Conservation (phyloP, 768 basidiomycete genomes). For the Naematelia aurantialba region DNA sequence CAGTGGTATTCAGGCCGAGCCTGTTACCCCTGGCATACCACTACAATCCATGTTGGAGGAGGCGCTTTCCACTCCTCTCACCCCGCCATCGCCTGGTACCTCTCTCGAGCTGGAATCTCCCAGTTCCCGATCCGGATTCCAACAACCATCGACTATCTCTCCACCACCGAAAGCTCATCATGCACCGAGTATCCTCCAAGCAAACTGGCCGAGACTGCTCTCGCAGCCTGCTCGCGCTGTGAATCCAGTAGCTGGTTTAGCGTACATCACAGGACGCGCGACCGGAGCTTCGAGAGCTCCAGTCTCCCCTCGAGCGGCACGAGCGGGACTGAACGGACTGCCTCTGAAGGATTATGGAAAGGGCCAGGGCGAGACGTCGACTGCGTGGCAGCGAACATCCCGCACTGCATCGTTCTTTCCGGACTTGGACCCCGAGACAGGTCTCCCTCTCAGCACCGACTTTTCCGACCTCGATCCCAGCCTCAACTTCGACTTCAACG, state of each 20-base stretch:
- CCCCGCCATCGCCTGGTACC: too few species aligned
- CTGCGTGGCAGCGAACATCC: conserved; percentile 18
- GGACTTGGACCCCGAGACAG: conserved; percentile 40
- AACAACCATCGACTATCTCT: conserved; percentile 20
- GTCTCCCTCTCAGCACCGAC: conserved; percentile 33
- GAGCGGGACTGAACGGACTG: background rate
- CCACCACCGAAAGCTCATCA: conserved; percentile 34
- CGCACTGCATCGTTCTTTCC: conserved; percentile 25
- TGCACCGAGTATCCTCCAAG: conserved; percentile 15
- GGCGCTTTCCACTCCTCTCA: conserved; percentile 14
- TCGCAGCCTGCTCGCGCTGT: conserved; percentile 38
- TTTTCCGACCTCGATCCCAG: too few species aligned
- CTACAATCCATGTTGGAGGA: conserved; percentile 11
- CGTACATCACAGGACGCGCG: conserved; percentile 16
- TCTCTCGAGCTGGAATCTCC: conserved; percentile 24
- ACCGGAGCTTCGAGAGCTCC: background rate
- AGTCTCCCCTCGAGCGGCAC: background rate
- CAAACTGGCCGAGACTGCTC: conserved; percentile 24
- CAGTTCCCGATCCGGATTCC: conserved; percentile 13
- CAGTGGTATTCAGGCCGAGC: background rate
- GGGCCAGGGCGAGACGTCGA: conserved; percentile 23
- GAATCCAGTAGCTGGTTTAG: conserved; percentile 34
- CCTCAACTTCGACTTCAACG: background rate
- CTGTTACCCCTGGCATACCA: background rate
- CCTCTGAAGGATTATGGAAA: too few species aligned